phyloP scores from a whole-genome alignment of 2,329 filamentous ascomycete genomes.

The Cladosporium sp. region DNA sequence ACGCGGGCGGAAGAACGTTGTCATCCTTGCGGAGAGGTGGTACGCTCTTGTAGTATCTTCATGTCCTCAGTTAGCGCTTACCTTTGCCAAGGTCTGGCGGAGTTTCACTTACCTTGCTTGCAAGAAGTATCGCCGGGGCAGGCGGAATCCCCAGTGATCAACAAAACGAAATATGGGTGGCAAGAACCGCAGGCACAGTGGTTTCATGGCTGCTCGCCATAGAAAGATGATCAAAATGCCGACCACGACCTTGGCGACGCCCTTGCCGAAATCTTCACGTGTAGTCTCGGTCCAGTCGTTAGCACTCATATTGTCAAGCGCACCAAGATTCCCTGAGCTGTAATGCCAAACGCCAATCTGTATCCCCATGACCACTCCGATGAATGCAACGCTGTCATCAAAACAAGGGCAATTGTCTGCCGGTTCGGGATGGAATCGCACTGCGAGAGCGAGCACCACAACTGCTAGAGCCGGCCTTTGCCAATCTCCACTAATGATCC shows the following conservation, averaged over 20 bases:
- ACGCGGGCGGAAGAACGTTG: slow-evolving; percentile 86
- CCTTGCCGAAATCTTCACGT: slow-evolving; percentile 59
- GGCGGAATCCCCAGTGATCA: slow-evolving; percentile 70
- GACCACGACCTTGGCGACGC: slow-evolving; percentile 65
- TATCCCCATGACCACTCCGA: slow-evolving; percentile 81
- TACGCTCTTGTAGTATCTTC: slow-evolving; percentile 74
- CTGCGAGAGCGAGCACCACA: slow-evolving; percentile 66
- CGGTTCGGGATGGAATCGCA: slow-evolving; percentile 83
- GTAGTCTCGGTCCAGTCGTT: not conserved
- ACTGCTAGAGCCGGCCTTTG: slow-evolving; percentile 61
- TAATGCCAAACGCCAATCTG: slow-evolving; percentile 84
- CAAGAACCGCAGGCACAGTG: slow-evolving; percentile 68
- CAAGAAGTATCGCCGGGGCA: slow-evolving; percentile 88
- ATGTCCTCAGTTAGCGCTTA: slow-evolving; percentile 2
- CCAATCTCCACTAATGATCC: slow-evolving; percentile 63
- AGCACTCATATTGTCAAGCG: slow-evolving; percentile 36
- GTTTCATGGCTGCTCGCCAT: slow-evolving; percentile 90
- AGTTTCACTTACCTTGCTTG: slow-evolving; percentile 66
- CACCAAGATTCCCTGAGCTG: not conserved
- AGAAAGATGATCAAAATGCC: slow-evolving; percentile 81
- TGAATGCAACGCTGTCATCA: slow-evolving; percentile 91
- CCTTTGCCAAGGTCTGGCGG: too few relatives aligned
- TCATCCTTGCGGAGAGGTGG: slow-evolving; percentile 70
- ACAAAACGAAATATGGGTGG: slow-evolving; percentile 88
- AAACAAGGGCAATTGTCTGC: slow-evolving; percentile 97